Percentiles rank a stretch among this genome's conserved stretches.
Evolutionary conservation across 2,329 filamentous ascomycete species (phyloP).

Genomic region (Alternaria triticina): DNA sequence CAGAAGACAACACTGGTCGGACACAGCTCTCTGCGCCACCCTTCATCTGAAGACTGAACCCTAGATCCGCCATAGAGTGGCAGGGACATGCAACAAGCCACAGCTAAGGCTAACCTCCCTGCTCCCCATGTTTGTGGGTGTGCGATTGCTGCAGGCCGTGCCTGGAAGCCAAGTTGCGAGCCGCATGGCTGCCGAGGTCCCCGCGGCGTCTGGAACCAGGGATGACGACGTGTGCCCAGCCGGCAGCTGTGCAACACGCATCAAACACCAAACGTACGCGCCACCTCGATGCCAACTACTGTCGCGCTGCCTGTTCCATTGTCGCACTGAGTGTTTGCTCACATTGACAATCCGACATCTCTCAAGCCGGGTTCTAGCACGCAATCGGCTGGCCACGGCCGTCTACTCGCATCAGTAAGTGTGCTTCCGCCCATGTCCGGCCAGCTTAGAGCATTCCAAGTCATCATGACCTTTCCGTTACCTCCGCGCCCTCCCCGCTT

Average conservation of each 20-base stretch:
- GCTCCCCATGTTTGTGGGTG: background rate
- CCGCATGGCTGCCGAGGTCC: slow-evolving; percentile 13
- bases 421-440: slow-evolving; percentile 27
- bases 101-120: background rate
- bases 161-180: slow-evolving; percentile 14
- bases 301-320: background rate
- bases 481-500: slow-evolving; percentile 26
- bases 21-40: background rate
- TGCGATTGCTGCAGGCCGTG: slow-evolving; percentile 2
- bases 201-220: slow-evolving; percentile 5
- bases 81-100: background rate
- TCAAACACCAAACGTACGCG: slow-evolving; percentile 16
- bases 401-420: slow-evolving; percentile 24
- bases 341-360: background rate
- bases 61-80: background rate
- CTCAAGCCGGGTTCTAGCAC: background rate
- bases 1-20: background rate
- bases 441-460: slow-evolving; percentile 19
- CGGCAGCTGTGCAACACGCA: slow-evolving; percentile 6
- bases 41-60: background rate
- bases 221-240: slow-evolving; percentile 14
- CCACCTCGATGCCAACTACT: slow-evolving; percentile 1
- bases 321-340: background rate
- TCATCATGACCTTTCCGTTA: slow-evolving; percentile 33
- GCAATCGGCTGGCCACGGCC: slow-evolving; percentile 3